A percentile compares a stretch with the other conserved stretches of the same genome.
phyloP scores from a whole-genome alignment of 108 stramenopile species.

The Cyclotella kingstonii region DNA sequence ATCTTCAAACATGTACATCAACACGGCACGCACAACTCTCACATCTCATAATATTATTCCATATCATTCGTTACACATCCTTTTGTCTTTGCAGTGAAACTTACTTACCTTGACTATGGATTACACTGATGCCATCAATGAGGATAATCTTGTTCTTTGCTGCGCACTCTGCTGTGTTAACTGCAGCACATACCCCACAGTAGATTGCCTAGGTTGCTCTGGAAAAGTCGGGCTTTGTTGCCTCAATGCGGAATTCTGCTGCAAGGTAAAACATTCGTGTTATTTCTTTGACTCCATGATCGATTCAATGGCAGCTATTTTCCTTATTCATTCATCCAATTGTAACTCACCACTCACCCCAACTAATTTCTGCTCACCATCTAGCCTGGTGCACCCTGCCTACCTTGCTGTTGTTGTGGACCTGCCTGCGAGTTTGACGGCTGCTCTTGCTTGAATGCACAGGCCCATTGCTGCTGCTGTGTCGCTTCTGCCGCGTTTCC shows the following conservation, averaged over 20 bases:
- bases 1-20: too few relatives aligned
- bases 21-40: too few relatives aligned
- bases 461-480: slow-evolving; percentile 60
- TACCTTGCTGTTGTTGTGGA: slow-evolving; percentile 52
- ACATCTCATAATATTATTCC: too few relatives aligned
- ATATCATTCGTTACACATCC: too few relatives aligned
- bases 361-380: too few relatives aligned
- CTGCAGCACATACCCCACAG: slow-evolving; percentile 34
- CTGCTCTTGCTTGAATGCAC: slow-evolving; percentile 52
- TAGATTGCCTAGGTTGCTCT: slow-evolving; percentile 56
- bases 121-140: slow-evolving; percentile 82
- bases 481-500: slow-evolving; percentile 66
- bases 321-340: background rate
- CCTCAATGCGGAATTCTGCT: slow-evolving; percentile 61
- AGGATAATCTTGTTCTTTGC: slow-evolving; percentile 62
- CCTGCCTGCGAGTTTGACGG: slow-evolving; percentile 48
- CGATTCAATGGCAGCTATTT: too few relatives aligned
- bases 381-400: slow-evolving; percentile 58
- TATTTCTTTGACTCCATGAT: background rate
- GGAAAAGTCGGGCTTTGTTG: slow-evolving; percentile 69
- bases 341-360: too few relatives aligned
- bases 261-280: slow-evolving; percentile 37
- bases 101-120: too few relatives aligned
- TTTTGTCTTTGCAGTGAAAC: too few relatives aligned
- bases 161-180: slow-evolving; percentile 73